phyloP scores from a whole-genome alignment of 208 protist genomes.

The Leishmania major region DNA sequence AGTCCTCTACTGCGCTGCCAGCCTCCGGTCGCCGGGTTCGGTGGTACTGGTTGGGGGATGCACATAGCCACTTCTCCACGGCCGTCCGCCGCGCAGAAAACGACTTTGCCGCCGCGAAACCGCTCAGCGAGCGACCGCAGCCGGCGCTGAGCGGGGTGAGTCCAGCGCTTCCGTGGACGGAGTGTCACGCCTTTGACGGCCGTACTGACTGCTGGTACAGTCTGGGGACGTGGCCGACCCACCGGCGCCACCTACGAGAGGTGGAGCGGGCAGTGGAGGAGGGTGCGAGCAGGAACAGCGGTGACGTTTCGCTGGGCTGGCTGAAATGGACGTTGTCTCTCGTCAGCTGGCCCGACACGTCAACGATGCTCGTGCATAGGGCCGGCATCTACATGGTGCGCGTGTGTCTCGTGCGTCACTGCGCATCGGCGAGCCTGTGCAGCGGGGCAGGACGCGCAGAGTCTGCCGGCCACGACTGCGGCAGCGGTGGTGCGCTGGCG shows the following conservation, averaged over 20 bases:
- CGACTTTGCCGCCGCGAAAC: not conserved
- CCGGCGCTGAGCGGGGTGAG: not conserved
- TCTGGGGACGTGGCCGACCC: slow-evolving; percentile 23
- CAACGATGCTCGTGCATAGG: slow-evolving; percentile 23
- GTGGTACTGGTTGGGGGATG: slow-evolving; percentile 36
- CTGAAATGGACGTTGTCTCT: slow-evolving; percentile 19
- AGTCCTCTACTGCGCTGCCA: not conserved
- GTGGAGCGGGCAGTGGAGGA: not conserved
- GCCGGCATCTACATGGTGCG: slow-evolving; percentile 50
- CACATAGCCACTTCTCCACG: slow-evolving; percentile 19
- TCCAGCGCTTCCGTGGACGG: slow-evolving; percentile 37
- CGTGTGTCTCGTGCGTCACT: slow-evolving; percentile 43
- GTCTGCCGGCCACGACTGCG: not conserved
- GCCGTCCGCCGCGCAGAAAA: slow-evolving; percentile 11
- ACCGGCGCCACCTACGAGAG: slow-evolving; percentile 6
- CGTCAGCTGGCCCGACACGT: slow-evolving; percentile 28
- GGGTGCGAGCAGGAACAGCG: not conserved
- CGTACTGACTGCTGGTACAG: slow-evolving; percentile 56
- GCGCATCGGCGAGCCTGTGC: slow-evolving; percentile 6
- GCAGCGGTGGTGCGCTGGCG: slow-evolving; percentile 1
- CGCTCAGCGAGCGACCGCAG: not conserved
- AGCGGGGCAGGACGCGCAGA: slow-evolving; percentile 2
- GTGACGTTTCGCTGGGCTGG: slow-evolving; percentile 10
- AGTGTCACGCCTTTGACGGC: slow-evolving; percentile 40
- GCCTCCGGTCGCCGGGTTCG: slow-evolving; percentile 26